Conservation (phyloP, 306 rosid genomes). For the Gastrolobium villosum region DNA sequence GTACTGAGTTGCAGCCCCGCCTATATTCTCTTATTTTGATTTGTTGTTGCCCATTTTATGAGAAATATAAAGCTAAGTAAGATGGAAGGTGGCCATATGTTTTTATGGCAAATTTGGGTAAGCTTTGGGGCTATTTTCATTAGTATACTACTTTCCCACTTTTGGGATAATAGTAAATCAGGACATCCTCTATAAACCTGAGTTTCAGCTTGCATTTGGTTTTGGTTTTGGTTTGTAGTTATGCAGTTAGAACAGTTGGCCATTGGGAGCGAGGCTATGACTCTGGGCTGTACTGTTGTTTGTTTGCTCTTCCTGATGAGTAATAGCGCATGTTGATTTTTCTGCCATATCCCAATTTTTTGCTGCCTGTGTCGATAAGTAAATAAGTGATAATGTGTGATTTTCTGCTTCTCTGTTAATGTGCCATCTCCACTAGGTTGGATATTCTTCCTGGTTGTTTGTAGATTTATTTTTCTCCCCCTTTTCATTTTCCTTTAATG, state of each 20-base stretch:
- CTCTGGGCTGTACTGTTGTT: slow-evolving; percentile 16
- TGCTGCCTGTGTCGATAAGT: not conserved
- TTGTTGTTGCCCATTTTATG: not conserved
- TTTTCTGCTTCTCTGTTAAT: slow-evolving; percentile 37
- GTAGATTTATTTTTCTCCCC: slow-evolving; percentile 28
- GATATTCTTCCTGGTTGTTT: slow-evolving; percentile 24
- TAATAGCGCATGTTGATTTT: slow-evolving; percentile 15
- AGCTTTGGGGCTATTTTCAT: not conserved
- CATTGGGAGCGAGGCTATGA: slow-evolving; percentile 23
- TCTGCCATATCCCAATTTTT: slow-evolving; percentile 3
- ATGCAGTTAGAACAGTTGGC: slow-evolving; percentile 28
- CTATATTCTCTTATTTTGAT: not conserved
- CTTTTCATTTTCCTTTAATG: slow-evolving; percentile 25
- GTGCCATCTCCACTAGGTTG: not conserved
- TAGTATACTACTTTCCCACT: not conserved
- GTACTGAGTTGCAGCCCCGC: slow-evolving; percentile 12
- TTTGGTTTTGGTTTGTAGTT: not conserved
- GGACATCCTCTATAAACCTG: slow-evolving; percentile 7
- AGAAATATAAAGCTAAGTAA: not conserved
- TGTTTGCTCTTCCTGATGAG: not conserved
- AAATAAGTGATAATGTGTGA: not conserved
- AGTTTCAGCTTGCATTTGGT: slow-evolving; percentile 23
- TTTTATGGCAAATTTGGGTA: slow-evolving; percentile 1
- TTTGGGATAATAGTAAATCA: not conserved
- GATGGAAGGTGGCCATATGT: not conserved